A percentile compares a stretch with the other conserved stretches of the same genome.
phyloP scores from a whole-genome alignment of 805 yeast genomes.

The Dipodascopsis uninucleata region DNA sequence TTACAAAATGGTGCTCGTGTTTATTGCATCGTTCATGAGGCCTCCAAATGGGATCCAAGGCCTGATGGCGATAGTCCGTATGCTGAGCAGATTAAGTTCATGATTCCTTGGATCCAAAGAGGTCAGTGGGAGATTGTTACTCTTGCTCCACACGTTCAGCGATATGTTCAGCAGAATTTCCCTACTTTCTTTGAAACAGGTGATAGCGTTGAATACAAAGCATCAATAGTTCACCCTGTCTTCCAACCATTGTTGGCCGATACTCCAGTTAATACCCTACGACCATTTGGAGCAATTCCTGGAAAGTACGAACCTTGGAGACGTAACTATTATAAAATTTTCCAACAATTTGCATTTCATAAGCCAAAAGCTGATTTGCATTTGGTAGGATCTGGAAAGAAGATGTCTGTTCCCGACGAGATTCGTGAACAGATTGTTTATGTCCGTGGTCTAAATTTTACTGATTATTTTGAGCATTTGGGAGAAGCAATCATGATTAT shows the following conservation, averaged over 20 bases:
- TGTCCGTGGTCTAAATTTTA: slow-evolving; percentile 13
- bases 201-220: slow-evolving; percentile 12
- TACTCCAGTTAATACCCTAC: slow-evolving; percentile 6
- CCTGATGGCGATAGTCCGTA: slow-evolving; percentile 12
- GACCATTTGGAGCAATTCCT: slow-evolving; percentile 25
- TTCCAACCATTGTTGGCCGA: slow-evolving; percentile 8
- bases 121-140: slow-evolving; percentile 26
- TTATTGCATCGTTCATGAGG: slow-evolving; percentile 15
- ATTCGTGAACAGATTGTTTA: slow-evolving; percentile 11
- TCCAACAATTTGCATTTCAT: slow-evolving; percentile 13
- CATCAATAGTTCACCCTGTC: slow-evolving; percentile 22
- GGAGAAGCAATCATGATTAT: slow-evolving; percentile 17
- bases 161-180: slow-evolving; percentile 16
- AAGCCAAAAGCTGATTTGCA: slow-evolving; percentile 15
- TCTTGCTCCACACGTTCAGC: slow-evolving; percentile 23
- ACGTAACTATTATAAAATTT: slow-evolving; percentile 23
- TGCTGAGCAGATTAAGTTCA: slow-evolving; percentile 14
- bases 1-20: slow-evolving; percentile 12
- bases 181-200: slow-evolving; percentile 18
- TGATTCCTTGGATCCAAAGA: slow-evolving; percentile 24
- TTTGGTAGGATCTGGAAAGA: slow-evolving; percentile 23
- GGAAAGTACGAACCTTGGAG: slow-evolving; percentile 27
- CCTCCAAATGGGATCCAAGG: slow-evolving; percentile 11
- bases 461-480: slow-evolving; percentile 21
- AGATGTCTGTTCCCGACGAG: slow-evolving; percentile 8